Evolutionary conservation across 2,329 filamentous ascomycete species (phyloP).

Genomic region (Coniochaeta sp.): DNA sequence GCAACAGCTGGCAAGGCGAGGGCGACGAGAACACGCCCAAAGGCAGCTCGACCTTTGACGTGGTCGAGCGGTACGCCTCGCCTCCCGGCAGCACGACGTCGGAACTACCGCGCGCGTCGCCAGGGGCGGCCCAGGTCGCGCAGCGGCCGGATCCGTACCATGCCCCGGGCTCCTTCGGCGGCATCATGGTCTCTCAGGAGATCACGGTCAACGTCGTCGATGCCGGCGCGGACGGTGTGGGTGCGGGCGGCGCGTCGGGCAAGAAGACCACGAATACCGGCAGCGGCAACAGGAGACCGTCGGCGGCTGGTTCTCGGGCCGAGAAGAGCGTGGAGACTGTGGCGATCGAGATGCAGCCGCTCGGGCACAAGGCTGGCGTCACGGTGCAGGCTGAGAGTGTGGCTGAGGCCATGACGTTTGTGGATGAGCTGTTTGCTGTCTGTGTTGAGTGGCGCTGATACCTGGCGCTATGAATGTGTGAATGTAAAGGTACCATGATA

Average conservation of each 20-base stretch:
- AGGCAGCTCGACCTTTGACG: background rate
- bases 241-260: constrained; percentile 9
- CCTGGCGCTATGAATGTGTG: background rate
- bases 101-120: background rate
- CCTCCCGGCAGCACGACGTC: constrained; percentile 1
- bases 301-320: background rate
- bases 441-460: constrained; percentile 7
- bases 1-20: constrained; percentile 5
- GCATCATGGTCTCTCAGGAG: constrained; percentile 56
- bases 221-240: constrained; percentile 14
- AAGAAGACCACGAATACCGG: constrained; percentile 13
- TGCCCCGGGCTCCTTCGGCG: constrained; percentile 30
- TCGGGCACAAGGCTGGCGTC: constrained; percentile 16
- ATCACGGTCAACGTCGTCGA: constrained; percentile 44
- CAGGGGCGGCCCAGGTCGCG: background rate
- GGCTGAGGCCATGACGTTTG: constrained; percentile 29
- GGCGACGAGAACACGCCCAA: constrained; percentile 4
- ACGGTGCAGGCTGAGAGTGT: constrained; percentile 26
- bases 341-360: constrained; percentile 3
- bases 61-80: constrained; percentile 2
- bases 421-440: constrained; percentile 33
- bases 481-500: background rate
- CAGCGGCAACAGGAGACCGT: background rate
- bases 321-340: background rate
- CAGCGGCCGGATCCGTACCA: constrained; percentile 3